These are phyloP conservation scores for Suillus americanus DNA, from an alignment of 768 basidiomycete species.

Conservation along the genomic window DNA sequence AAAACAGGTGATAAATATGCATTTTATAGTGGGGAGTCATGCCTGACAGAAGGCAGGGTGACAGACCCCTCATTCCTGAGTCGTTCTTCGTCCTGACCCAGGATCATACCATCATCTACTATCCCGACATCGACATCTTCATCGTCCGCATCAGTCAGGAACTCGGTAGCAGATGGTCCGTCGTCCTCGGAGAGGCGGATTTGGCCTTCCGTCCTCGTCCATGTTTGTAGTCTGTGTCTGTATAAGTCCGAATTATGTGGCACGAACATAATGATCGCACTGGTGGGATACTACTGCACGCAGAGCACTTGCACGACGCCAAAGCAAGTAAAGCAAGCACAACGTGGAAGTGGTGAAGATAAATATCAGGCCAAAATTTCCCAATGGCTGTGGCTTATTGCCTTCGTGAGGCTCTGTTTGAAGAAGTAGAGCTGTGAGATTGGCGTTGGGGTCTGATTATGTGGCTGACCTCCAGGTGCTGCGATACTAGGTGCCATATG, in stretches of 20 bases:
- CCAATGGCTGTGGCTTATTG: constrained; percentile 65
- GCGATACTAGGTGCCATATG: constrained; percentile 20
- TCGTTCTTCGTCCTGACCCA: constrained; percentile 17
- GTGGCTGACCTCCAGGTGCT: constrained; percentile 23
- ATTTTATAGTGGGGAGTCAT: constrained; percentile 1
- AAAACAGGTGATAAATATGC: neutral
- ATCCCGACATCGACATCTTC: constrained; percentile 45
- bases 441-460: neutral
- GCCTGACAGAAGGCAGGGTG: neutral
- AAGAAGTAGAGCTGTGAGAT: constrained; percentile 1
- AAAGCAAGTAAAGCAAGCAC: constrained; percentile 59
- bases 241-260: neutral
- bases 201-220: constrained; percentile 51
- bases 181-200: constrained; percentile 73
- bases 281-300: constrained; percentile 62
- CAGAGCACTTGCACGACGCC: constrained; percentile 57
- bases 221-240: constrained; percentile 52
- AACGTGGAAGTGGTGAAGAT: constrained; percentile 59
- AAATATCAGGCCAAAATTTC: constrained; percentile 51
- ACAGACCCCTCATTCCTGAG: neutral
- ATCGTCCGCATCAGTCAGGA: constrained; percentile 59
- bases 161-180: constrained; percentile 67
- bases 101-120: constrained; percentile 27
- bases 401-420: constrained; percentile 55
- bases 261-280: constrained; percentile 30